Conservation (phyloP, 179 eudicot species). For the Silene vulgaris region DNA sequence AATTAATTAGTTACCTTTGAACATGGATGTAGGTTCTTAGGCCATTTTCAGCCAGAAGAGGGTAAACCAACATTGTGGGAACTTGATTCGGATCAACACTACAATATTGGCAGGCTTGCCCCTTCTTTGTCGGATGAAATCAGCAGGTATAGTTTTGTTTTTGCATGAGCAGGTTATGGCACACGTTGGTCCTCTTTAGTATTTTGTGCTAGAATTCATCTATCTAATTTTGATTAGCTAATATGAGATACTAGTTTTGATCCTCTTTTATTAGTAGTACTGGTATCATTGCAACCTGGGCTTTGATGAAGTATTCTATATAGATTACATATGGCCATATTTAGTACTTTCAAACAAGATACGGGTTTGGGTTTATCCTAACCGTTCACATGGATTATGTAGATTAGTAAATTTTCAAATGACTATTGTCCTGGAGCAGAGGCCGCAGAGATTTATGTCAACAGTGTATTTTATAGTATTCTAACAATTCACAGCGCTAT, state of each 20-base stretch:
- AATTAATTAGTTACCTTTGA: constrained; percentile 9
- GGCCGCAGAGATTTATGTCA: neutral
- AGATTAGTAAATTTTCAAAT: neutral
- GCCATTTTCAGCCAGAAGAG: constrained; percentile 80
- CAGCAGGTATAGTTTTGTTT: constrained; percentile 44
- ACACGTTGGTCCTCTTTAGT: neutral
- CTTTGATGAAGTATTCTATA: neutral
- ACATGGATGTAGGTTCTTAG: constrained; percentile 58
- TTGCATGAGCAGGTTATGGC: neutral
- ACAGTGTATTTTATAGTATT: neutral
- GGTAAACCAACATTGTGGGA: constrained; percentile 92
- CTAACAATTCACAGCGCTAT: neutral
- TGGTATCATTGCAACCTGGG: neutral
- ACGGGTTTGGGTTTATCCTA: neutral
- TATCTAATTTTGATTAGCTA: neutral
- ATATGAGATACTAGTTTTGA: neutral
- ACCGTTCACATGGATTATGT: neutral
- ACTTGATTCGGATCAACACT: constrained; percentile 78
- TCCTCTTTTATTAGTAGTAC: neutral
- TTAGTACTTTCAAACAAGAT: neutral
- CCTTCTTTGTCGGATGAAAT: constrained; percentile 48
- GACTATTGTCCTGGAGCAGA: neutral
- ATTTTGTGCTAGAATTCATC: neutral
- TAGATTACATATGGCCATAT: neutral
- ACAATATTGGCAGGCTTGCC: constrained; percentile 57